Conservation (phyloP, 768 basidiomycete genomes). For the Neoboletus subvelutipes region DNA sequence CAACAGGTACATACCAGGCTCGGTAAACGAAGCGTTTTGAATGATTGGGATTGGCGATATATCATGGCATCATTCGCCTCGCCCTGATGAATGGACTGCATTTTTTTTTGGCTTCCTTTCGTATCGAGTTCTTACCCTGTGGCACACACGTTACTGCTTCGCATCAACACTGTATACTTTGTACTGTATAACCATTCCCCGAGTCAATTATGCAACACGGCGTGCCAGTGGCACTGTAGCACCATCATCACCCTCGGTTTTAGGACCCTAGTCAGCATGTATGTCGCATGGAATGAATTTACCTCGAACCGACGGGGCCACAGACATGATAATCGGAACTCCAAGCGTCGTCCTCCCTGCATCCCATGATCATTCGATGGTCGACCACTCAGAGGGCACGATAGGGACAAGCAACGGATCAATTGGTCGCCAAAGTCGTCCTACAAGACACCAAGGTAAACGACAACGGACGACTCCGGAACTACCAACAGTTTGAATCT, state of each 20-base stretch:
- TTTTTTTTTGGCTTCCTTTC: background rate
- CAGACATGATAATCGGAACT: background rate
- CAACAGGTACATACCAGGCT: no score
- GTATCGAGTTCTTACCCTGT: background rate
- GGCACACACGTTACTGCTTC: background rate
- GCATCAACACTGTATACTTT: background rate
- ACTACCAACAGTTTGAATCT: constrained; percentile 8
- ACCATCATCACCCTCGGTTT: background rate
- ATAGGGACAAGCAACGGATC: constrained; percentile 2
- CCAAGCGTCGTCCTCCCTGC: background rate
- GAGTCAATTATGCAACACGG: background rate
- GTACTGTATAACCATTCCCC: background rate
- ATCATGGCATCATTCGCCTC: background rate
- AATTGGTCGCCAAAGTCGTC: constrained; percentile 9
- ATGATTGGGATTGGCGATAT: no score
- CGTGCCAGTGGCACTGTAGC: background rate
- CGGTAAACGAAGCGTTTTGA: no score
- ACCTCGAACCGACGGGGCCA: background rate
- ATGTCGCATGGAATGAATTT: background rate
- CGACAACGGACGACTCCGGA: background rate
- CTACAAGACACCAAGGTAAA: constrained; percentile 8
- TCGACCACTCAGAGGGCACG: background rate
- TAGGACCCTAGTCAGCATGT: background rate
- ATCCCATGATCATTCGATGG: background rate
- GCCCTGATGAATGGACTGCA: no score